These are phyloP conservation scores for Podaxis sp. DNA, from an alignment of 768 basidiomycete species.

Conservation along the genomic window DNA sequence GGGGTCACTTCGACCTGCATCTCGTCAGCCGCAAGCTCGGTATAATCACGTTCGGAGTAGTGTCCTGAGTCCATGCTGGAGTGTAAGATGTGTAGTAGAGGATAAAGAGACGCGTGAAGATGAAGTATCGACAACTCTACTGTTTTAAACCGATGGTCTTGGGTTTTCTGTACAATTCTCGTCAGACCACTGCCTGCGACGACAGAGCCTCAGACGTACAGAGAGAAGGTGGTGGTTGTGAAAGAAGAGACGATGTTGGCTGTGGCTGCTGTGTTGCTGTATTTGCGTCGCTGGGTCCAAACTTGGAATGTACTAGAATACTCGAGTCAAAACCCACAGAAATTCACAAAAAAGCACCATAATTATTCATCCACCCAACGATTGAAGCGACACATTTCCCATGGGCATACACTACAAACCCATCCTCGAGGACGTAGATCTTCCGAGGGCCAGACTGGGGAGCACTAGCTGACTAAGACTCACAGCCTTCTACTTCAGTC, in stretches of 20 bases:
- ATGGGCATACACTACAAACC: no score
- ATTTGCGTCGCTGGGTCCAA: constrained; percentile 1
- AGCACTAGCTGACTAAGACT: no score
- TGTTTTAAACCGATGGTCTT: background rate
- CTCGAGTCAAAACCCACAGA: background rate
- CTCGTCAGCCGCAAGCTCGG: background rate
- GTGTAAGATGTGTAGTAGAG: background rate
- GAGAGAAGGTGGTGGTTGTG: constrained; percentile 13
- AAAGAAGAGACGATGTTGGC: constrained; percentile 3
- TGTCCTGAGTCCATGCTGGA: constrained; percentile 1
- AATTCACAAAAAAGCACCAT: background rate
- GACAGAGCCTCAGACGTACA: background rate
- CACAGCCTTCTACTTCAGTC: no score
- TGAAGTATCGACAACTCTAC: background rate
- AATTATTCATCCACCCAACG: background rate
- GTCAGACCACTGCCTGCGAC: background rate
- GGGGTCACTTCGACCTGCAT: background rate
- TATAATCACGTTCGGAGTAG: background rate
- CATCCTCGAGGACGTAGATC: no score
- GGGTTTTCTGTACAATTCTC: background rate
- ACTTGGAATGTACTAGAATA: constrained; percentile 18
- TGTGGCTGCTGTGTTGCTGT: constrained; percentile 8
- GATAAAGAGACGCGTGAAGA: background rate
- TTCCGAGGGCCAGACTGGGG: no score
- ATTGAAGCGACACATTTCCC: no score